Percentiles rank a stretch among this genome's conserved stretches.
Conservation (phyloP, 768 basidiomycete species). For the Collybiopsis confluens region DNA sequence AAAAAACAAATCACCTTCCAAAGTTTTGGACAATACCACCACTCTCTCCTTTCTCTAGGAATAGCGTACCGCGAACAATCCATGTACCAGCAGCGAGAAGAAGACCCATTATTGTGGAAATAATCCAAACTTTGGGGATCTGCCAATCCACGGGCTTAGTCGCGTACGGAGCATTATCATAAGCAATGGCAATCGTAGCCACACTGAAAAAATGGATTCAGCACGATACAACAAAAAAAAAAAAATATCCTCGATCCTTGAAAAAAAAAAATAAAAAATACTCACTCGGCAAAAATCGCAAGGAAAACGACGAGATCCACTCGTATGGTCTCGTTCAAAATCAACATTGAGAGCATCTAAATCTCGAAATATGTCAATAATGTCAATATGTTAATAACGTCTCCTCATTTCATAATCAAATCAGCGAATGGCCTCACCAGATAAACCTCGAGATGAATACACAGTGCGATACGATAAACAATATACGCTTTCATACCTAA, state of each 20-base stretch:
- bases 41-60: constrained; percentile 12
- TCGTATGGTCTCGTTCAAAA: constrained; percentile 43
- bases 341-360: constrained; percentile 32
- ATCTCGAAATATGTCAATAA: no score
- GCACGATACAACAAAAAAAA: constrained; percentile 10
- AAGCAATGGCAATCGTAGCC: constrained; percentile 47
- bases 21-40: constrained; percentile 44
- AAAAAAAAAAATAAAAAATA: background rate
- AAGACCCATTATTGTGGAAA: constrained; percentile 37
- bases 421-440: no score
- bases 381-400: no score
- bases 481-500: constrained; percentile 36
- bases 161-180: constrained; percentile 36
- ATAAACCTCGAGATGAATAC: constrained; percentile 44
- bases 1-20: constrained; percentile 25
- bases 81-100: constrained; percentile 40
- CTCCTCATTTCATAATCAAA: no score
- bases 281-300: constrained; percentile 35
- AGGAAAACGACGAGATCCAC: constrained; percentile 41
- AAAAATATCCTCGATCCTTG: background rate
- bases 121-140: constrained; percentile 44
- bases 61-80: constrained; percentile 39
- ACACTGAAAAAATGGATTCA: constrained; percentile 20
- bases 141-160: constrained; percentile 45
- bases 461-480: constrained; percentile 46